These are phyloP conservation scores for Cladosporium austrohemisphaericum DNA, from an alignment of 2,329 filamentous ascomycete species.

Conservation along the genomic window DNA sequence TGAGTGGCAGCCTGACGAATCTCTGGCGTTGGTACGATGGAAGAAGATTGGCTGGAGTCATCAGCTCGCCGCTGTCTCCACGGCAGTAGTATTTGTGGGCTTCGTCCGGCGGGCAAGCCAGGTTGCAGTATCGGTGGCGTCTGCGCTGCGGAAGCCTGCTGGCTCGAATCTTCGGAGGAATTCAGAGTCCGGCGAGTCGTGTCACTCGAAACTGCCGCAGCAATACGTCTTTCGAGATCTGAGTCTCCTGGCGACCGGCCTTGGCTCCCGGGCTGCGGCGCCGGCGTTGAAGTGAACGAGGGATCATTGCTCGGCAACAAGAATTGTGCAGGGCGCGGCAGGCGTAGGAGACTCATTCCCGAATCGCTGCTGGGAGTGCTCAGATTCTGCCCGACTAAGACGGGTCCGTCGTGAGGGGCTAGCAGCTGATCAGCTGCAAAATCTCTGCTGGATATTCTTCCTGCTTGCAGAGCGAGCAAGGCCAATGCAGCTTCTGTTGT, in stretches of 20 bases:
- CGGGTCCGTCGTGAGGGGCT: not conserved
- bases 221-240: too few relatives aligned
- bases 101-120: too few relatives aligned
- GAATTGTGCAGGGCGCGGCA: not conserved
- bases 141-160: too few relatives aligned
- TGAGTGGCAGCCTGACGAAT: too few relatives aligned
- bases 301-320: not conserved
- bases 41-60: too few relatives aligned
- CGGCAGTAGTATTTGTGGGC: too few relatives aligned
- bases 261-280: not conserved
- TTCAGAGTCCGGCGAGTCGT: too few relatives aligned
- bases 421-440: not conserved
- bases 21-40: too few relatives aligned
- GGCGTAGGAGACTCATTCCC: not conserved
- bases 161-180: too few relatives aligned
- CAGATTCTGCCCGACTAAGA: not conserved
- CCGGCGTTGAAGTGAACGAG: not conserved
- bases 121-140: too few relatives aligned
- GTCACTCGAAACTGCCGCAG: too few relatives aligned
- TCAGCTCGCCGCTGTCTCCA: not conserved
- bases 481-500: not conserved
- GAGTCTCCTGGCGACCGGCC: not conserved
- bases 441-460: not conserved
- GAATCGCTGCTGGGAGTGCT: not conserved
- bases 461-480: too few relatives aligned